Percentiles rank a stretch among this genome's conserved stretches.
Evolutionary conservation across 2,329 filamentous ascomycete genomes (phyloP).

Genomic region (Fusarium liriodendri): DNA sequence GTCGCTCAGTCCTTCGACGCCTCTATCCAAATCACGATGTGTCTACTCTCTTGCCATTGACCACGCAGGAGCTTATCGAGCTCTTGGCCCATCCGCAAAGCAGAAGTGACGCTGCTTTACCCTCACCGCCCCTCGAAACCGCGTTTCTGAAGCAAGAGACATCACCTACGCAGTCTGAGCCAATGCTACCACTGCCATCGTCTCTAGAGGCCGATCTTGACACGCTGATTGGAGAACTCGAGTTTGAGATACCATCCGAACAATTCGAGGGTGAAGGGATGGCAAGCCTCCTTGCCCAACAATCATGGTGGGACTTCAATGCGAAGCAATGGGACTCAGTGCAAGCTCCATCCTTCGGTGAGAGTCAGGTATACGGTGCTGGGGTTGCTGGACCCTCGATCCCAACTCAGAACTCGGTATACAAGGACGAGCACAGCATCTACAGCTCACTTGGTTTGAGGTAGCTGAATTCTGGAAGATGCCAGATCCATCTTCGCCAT

Average conservation of each 20-base stretch:
- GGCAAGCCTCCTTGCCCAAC: conserved; percentile 23
- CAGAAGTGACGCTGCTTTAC: conserved; percentile 57
- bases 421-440: conserved; percentile 26
- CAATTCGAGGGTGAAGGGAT: conserved; percentile 23
- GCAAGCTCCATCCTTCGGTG: conserved; percentile 21
- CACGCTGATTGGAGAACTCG: conserved; percentile 34
- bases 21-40: conserved; percentile 70
- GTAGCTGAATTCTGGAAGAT: conserved; percentile 3
- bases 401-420: conserved; percentile 22
- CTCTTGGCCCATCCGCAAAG: conserved; percentile 62
- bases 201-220: conserved; percentile 37
- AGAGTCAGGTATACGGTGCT: conserved; percentile 17
- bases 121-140: conserved; percentile 64
- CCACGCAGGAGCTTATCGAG: conserved; percentile 69
- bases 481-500: conserved; percentile 18
- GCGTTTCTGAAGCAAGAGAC: conserved; percentile 61
- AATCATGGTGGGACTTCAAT: conserved; percentile 29
- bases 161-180: conserved; percentile 47
- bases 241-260: conserved; percentile 32
- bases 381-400: conserved; percentile 20
- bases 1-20: conserved; percentile 54
- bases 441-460: conserved; percentile 29
- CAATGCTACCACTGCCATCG: conserved; percentile 31
- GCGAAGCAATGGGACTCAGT: conserved; percentile 33
- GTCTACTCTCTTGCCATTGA: conserved; percentile 63